phyloP scores from a whole-genome alignment of 805 yeast genomes.

The Ascoidea rubescens region DNA sequence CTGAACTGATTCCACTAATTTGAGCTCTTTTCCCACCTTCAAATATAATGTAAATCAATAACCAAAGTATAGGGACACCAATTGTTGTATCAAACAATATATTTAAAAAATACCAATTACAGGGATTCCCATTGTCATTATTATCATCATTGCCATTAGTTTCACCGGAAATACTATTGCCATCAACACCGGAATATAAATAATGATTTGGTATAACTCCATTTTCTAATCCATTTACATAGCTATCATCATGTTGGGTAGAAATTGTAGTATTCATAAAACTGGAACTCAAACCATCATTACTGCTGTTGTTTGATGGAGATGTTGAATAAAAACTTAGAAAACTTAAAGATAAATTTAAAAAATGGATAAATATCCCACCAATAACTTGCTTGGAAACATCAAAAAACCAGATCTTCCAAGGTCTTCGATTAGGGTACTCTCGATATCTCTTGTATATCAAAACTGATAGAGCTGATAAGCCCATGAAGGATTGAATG shows the following conservation, averaged over 20 bases:
- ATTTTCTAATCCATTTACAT: not conserved
- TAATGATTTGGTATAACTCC: not conserved
- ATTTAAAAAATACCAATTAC: constrained; percentile 90
- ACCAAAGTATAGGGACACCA: constrained; percentile 76
- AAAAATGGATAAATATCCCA: constrained; percentile 67
- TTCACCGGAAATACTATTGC: not conserved
- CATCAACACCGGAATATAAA: constrained; percentile 1
- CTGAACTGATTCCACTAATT: constrained; percentile 26
- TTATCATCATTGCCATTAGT: constrained; percentile 11
- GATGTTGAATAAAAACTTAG: constrained; percentile 23
- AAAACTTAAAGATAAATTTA: constrained; percentile 63
- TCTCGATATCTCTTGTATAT: constrained; percentile 69
- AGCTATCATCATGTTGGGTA: too few species aligned
- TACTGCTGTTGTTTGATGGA: constrained; percentile 11
- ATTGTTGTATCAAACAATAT: constrained; percentile 84
- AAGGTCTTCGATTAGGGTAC: constrained; percentile 65
- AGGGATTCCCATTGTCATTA: constrained; percentile 49
- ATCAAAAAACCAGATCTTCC: constrained; percentile 83
- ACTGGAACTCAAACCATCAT: constrained; percentile 12
- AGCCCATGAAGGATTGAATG: constrained; percentile 66
- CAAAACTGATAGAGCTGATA: constrained; percentile 59
- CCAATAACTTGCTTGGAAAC: constrained; percentile 85
- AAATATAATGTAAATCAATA: constrained; percentile 37
- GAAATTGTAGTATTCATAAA: constrained; percentile 20
- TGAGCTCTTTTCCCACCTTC: constrained; percentile 28